Evolutionary conservation across 164 flowering plant species (phyloP), one percentile per base, ranked within the genome.

Genomic region (Echeveria elegans): DNA sequence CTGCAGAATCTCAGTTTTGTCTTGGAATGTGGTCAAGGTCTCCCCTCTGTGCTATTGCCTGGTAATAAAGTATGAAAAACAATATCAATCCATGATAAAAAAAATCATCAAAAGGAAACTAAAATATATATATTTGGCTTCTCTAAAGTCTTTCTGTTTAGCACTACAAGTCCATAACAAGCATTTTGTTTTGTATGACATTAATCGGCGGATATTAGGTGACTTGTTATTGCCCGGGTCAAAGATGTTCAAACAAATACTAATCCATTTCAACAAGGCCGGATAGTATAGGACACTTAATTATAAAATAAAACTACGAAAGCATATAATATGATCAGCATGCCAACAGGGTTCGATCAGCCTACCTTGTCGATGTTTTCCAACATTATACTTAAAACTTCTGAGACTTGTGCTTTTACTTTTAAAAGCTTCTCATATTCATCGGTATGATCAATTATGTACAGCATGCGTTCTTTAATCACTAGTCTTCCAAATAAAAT

Each of bases 321-420:
- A 8, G 40, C n/a, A 37, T 28, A 37, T 28, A 43, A 43, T 24
- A 66, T 6, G 26, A 43, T 32, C 14, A 50, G 16, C 7, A 19
- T 31, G 1, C 48, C 43, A n/a, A n/a, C 6, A 16, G 24, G 26
- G 21, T 40, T 7, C 37, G 37, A 45, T 31, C 71, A 9, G 19
- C 58, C 56, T 85, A 89, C 98, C 94, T 88, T 86, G 82, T 89
- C 92, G 69, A 92, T 84, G 69, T 89, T 92, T 69, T 88, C 96
- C 70, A 86, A 64, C 93, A 89, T 88, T 59, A 92, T 85, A 63
- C 82, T 88, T 77, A 88, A 85, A 32, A 89, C 96, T 80, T 92
- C 92, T 63, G 92, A 88, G 75, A 92, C 96, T 81, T 89, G 96
- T 68, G 88, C 92, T 81, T 92, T 83, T 70, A 92, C 94, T 83